Conservation (phyloP, 2,329 filamentous ascomycete species). For the Microsporum canis region DNA sequence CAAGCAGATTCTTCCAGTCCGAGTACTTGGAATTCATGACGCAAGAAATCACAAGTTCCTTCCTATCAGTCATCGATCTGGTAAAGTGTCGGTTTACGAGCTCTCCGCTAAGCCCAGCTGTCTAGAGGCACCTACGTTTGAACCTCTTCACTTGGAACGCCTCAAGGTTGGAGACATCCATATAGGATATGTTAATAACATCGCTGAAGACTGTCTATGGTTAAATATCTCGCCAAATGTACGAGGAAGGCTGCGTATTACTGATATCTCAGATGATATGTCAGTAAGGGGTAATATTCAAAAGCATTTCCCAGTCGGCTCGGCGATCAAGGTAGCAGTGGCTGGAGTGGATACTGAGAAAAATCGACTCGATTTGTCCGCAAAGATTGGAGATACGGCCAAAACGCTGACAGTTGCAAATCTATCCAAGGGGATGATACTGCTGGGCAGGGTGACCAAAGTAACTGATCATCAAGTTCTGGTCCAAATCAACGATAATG, state of each 20-base stretch:
- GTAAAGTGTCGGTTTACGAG: constrained; percentile 70
- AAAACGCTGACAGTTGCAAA: constrained; percentile 56
- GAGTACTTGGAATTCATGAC: constrained; percentile 78
- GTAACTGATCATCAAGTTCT: constrained; percentile 71
- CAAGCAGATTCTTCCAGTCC: constrained; percentile 61
- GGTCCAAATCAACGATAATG: constrained; percentile 68
- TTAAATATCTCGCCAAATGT: constrained; percentile 82
- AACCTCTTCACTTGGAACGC: constrained; percentile 58
- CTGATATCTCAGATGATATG: constrained; percentile 80
- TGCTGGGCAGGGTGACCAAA: constrained; percentile 76
- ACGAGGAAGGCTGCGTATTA: constrained; percentile 66
- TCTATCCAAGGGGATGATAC: constrained; percentile 65
- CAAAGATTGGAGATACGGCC: constrained; percentile 48
- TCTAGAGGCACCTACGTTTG: constrained; percentile 42
- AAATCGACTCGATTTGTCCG: constrained; percentile 73
- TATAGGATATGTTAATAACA: constrained; percentile 84
- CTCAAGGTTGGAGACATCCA: constrained; percentile 60
- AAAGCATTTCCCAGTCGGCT: constrained; percentile 79
- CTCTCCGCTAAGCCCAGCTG: constrained; percentile 66
- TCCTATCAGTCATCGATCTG: constrained; percentile 74
- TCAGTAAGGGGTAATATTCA: constrained; percentile 64
- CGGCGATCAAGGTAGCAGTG: constrained; percentile 70
- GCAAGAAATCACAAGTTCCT: constrained; percentile 83
- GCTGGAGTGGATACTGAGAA: constrained; percentile 60
- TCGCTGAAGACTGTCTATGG: constrained; percentile 70